A percentile compares a stretch with the other conserved stretches of the same genome.
Conservation (phyloP, 352 stramenopile species). For the Phytophthora pini region DNA sequence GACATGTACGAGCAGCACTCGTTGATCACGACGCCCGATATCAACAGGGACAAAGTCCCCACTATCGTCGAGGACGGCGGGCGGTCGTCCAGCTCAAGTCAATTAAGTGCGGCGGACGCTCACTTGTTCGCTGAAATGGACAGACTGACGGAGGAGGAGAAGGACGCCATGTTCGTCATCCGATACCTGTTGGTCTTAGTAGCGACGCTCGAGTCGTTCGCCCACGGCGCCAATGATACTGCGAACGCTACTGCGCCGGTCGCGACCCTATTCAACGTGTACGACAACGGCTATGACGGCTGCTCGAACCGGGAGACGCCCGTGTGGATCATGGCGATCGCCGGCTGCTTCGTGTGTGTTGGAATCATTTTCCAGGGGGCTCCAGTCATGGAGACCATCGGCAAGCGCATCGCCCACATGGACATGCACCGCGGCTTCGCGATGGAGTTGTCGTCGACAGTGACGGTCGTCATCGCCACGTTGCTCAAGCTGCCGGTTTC, state of each 20-base stretch:
- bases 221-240: slow-evolving; percentile 84
- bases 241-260: slow-evolving; percentile 81
- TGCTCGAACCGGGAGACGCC: slow-evolving; percentile 25
- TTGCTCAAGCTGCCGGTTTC: slow-evolving; percentile 55
- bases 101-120: slow-evolving; percentile 20
- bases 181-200: slow-evolving; percentile 81
- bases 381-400: slow-evolving; percentile 73
- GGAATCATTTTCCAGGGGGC: slow-evolving; percentile 61
- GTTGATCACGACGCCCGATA: slow-evolving; percentile 16
- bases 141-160: slow-evolving; percentile 37
- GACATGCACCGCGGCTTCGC: slow-evolving; percentile 72
- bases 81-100: neutral
- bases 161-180: slow-evolving; percentile 51
- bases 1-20: slow-evolving; percentile 9
- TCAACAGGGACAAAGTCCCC: slow-evolving; percentile 7
- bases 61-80: slow-evolving; percentile 1
- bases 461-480: slow-evolving; percentile 62
- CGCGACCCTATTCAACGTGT: slow-evolving; percentile 65
- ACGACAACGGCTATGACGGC: slow-evolving; percentile 41
- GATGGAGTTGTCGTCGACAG: slow-evolving; percentile 72
- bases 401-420: slow-evolving; percentile 52
- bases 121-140: slow-evolving; percentile 29
- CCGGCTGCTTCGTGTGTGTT: slow-evolving; percentile 57
- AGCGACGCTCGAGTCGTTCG: slow-evolving; percentile 73
- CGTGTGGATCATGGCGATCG: slow-evolving; percentile 75